Conservation (phyloP, 1,139 yeast species). For the Kluyveromyces marxianus region DNA sequence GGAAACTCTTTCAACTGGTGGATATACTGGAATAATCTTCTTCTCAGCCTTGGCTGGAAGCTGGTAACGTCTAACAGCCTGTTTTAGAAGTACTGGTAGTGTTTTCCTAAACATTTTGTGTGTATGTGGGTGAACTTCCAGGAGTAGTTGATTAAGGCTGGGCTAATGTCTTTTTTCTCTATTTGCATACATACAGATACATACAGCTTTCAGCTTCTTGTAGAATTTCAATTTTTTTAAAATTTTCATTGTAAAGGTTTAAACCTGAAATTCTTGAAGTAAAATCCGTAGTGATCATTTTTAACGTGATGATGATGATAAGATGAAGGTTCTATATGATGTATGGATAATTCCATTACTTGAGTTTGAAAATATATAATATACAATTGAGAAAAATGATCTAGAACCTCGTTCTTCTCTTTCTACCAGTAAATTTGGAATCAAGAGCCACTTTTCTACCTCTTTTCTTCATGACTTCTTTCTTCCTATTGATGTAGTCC, state of each 20-base stretch:
- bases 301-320: conserved; percentile 1
- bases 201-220: too few species aligned
- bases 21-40: conserved; percentile 31
- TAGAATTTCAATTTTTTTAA: too few species aligned
- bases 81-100: conserved; percentile 3
- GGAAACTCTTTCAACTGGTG: conserved; percentile 23
- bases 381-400: background rate
- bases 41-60: conserved; percentile 17
- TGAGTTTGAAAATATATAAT: background rate
- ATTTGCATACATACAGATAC: too few species aligned
- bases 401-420: conserved; percentile 78
- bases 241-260: background rate
- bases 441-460: conserved; percentile 87
- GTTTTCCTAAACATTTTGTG: background rate
- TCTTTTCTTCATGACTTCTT: conserved; percentile 84
- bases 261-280: background rate
- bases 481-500: conserved; percentile 82
- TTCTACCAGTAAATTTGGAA: conserved; percentile 88
- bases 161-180: too few species aligned
- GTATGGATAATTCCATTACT: background rate
- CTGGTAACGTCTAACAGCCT: conserved; percentile 14
- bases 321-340: background rate
- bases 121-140: background rate
- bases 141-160: too few species aligned
- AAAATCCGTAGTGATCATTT: background rate